These are phyloP conservation scores for Zanthoxylum bungeanum DNA, from an alignment of 345 rosid species.

Conservation along the genomic window DNA sequence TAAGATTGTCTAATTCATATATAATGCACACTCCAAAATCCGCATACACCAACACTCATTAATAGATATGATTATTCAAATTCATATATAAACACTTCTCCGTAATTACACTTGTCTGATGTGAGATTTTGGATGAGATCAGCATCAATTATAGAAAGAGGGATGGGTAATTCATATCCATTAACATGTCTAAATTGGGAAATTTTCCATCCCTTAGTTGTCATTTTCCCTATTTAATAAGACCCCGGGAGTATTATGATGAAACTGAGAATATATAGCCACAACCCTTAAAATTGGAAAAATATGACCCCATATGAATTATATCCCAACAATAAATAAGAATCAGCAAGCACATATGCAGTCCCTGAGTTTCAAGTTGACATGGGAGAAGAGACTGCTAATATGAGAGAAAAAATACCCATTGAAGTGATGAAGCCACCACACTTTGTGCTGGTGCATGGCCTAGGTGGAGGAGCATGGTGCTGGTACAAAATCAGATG, in stretches of 20 bases:
- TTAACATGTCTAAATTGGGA: no score
- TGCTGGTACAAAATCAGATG: conserved; percentile 88
- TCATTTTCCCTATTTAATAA: not conserved
- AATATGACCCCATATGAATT: conserved; percentile 15
- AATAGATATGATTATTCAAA: no score
- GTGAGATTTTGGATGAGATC: no score
- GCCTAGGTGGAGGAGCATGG: conserved; percentile 80
- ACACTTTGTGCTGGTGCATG: conserved; percentile 86
- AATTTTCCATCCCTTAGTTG: no score
- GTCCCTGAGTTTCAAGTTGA: not conserved
- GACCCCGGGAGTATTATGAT: not conserved
- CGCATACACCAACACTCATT: no score
- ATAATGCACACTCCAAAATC: no score
- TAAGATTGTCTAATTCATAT: no score
- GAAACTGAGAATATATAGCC: not conserved
- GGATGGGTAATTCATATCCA: no score
- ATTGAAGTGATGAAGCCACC: conserved; percentile 3
- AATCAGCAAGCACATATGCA: not conserved
- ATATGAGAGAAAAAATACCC: conserved; percentile 6
- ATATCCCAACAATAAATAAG: conserved; percentile 17
- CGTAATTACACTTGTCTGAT: no score
- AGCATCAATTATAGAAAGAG: no score
- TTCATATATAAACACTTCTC: no score
- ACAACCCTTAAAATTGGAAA: conserved; percentile 13
- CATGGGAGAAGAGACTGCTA: conserved; percentile 46